These are phyloP conservation scores for Cucurbita moschata DNA, from an alignment of 306 rosid species.

Conservation along the genomic window DNA sequence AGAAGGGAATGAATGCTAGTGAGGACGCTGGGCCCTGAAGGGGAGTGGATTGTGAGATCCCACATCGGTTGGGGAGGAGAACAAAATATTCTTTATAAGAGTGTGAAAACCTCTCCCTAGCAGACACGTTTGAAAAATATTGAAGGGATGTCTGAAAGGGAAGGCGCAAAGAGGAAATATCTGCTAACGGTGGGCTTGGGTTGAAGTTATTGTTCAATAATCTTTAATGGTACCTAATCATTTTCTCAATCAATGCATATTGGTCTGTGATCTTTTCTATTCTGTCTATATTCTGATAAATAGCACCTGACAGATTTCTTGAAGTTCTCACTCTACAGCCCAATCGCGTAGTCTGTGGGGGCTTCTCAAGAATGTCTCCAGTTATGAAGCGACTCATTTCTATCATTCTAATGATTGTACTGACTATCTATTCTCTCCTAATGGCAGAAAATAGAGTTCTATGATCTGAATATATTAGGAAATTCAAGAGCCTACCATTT, in stretches of 20 bases:
- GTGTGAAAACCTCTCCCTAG: too few species aligned
- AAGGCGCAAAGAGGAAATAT: too few species aligned
- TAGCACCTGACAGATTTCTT: background rate
- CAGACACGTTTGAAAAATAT: too few species aligned
- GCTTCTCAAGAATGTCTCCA: background rate
- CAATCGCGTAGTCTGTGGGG: background rate
- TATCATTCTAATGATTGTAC: background rate
- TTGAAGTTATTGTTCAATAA: background rate
- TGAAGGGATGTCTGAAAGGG: too few species aligned
- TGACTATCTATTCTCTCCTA: background rate
- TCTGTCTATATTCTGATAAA: background rate
- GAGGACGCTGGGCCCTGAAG: too few species aligned
- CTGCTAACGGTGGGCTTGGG: too few species aligned
- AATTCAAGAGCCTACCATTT: background rate
- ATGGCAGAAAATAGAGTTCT: background rate
- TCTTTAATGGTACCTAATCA: background rate
- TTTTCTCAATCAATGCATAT: background rate
- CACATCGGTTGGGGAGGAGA: too few species aligned
- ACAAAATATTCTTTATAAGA: too few species aligned
- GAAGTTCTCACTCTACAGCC: background rate
- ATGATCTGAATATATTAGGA: background rate
- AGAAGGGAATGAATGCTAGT: too few species aligned
- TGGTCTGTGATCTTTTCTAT: background rate
- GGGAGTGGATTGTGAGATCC: too few species aligned
- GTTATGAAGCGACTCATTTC: background rate